These are phyloP conservation scores for Ophiostoma ips DNA, from an alignment of 2,329 filamentous ascomycete species.

Conservation along the genomic window DNA sequence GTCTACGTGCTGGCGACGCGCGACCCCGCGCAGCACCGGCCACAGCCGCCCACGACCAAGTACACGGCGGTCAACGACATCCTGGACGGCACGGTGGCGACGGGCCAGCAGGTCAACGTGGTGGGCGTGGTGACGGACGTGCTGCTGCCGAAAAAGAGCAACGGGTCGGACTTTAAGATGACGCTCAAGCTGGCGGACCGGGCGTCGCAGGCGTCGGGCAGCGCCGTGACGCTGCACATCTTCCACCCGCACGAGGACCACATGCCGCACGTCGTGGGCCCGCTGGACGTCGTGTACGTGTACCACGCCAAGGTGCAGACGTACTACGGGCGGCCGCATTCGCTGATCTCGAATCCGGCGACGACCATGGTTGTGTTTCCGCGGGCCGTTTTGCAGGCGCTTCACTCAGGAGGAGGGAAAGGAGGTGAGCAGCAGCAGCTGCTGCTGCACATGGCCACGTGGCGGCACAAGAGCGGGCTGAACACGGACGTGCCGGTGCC, in stretches of 20 bases:
- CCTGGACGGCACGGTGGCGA: neutral
- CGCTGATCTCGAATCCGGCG: neutral
- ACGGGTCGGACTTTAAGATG: neutral
- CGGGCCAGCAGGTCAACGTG: neutral
- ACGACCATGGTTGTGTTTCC: slow-evolving; percentile 33
- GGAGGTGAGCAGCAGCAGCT: neutral
- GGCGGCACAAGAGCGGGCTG: neutral
- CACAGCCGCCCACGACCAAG: too few relatives aligned
- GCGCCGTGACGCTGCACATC: neutral
- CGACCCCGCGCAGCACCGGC: neutral
- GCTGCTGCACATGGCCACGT: neutral
- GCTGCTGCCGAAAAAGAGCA: neutral
- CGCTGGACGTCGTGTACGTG: neutral
- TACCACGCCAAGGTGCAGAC: neutral
- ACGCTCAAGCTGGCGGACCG: neutral
- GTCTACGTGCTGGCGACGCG: neutral
- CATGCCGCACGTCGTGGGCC: neutral
- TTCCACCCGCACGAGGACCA: neutral
- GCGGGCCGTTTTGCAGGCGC: neutral
- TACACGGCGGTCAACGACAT: neutral
- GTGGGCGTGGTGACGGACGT: neutral
- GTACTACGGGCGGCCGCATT: neutral
- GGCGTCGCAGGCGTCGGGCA: neutral
- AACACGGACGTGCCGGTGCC: neutral
- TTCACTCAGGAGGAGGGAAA: too few relatives aligned